Base-by-base conservation (phyloP, 108 stramenopile species). In the Nitzschia sp. region DNA sequence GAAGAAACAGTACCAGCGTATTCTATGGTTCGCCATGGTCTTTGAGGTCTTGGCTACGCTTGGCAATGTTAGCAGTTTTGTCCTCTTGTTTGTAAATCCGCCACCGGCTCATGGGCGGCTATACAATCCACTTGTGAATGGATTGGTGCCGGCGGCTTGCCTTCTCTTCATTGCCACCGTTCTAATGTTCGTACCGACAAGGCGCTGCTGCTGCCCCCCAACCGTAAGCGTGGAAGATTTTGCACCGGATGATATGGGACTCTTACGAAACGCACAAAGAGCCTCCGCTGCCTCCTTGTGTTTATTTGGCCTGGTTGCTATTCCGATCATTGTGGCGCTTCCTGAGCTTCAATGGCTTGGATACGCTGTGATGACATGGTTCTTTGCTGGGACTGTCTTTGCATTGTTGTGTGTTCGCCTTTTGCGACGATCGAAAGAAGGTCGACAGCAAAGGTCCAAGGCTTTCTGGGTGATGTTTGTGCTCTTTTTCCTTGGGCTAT, bases 281-380 rank as follows among this genome's bases (percentile, higher is more conserved):
- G 38, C 38, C 38, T 42, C 38, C 15, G 8, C 11, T 42, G 38
- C 38, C 38, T 42, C 38, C 38, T 8, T 77, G 0, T 19, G 64
- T 45, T 68, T 60, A 0, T 55, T 77, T 32, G 61, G 48, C 26
- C 46, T 15, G 3, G 25, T 33, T 21, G 57, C 61, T 13, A 26
- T 59, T 31, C 73, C 68, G 46, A 54, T 75, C 31, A 58, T 79
- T 31, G 18, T 79, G 45, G 70, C 64, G 27, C 67, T 79, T 9
- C n/a, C n/a, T n/a, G n/a, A n/a, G n/a, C n/a, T n/a, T n/a, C n/a
- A n/a, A n/a, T n/a, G n/a, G n/a, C n/a, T 48, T 26, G 74, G 38
- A 42, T 42, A 42, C 15, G 38, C 38, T 15, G 8, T 42, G 11
- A 42, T 42, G 38, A 42, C 38, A 42, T 42, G 38, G 38, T 42